Base-by-base conservation (phyloP, 2,329 filamentous ascomycete species). In the Epichloe hybrida region DNA sequence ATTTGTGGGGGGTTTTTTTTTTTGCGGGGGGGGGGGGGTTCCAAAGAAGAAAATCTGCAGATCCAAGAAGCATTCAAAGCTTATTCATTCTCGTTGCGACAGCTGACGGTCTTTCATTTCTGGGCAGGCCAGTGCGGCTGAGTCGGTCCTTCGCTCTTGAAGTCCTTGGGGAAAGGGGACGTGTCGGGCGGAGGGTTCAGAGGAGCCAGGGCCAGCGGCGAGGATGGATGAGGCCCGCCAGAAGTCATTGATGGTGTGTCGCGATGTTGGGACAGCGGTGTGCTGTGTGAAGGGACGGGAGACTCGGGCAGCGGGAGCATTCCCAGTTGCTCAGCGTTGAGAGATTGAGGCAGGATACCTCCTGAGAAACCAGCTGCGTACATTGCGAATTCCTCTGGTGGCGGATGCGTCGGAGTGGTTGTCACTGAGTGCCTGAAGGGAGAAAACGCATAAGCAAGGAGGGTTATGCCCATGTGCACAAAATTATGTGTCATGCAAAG, bases 391-490 rank as follows among this genome's bases (percentile, higher is more conserved):
- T 72, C 68, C 56, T 75, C 69, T 52, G 69, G 65, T 52, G 71
- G 67, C 55, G 70, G 68, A 57, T 70, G 71, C 51, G 66, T 65
- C 55, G 70, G 67, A 54, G 70, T 71, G 55, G 68, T 70, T 61
- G 69, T 70, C 55, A 67, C 69, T 62, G 68, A 71, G 54, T 66
- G 75, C 74, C 75, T 78, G 73, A 21, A 46, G 36, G 65, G 69
- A 67, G 71, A 64, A 59, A 53, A 36, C 27, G 46, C 41, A 58
- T 44, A 15, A 15, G 57, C 64, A 62, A 63, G 62, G 59, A 40
- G 23, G 50, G 49, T 37, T 48, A 17, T 48, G 65, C 66, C 68
- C 62, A 61, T 66, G 64, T 68, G 67, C 64, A 45, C 64, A 45
- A 37, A 21, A 46, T 45, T 61, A 17, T 17, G 62, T 59, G 57